phyloP scores from a whole-genome alignment of 176 grass and related monocot species.

The Lolium multiflorum region DNA sequence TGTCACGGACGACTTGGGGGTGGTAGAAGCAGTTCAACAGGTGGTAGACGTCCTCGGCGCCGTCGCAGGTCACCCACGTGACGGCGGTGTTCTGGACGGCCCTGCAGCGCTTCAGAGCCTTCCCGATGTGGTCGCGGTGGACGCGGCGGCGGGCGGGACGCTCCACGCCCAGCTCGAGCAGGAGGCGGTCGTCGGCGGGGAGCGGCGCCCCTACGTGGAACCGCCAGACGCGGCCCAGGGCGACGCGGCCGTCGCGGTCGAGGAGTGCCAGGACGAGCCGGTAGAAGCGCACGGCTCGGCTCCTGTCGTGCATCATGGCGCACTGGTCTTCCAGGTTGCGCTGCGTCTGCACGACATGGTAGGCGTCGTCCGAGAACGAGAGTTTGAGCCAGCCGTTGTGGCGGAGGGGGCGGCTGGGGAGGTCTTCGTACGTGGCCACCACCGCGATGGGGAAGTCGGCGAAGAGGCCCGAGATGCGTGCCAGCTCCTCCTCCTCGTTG shows the following conservation, averaged over 20 bases:
- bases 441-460: background rate
- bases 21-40: too few species aligned
- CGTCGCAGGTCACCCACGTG: too few species aligned
- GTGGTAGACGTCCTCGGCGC: too few species aligned
- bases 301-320: background rate
- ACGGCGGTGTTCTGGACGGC: too few species aligned
- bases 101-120: too few species aligned
- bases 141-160: too few species aligned
- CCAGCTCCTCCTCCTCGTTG: conserved; percentile 6
- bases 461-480: background rate
- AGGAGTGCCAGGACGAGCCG: background rate
- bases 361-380: background rate
- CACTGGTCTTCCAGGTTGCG: background rate
- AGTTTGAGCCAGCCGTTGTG: background rate
- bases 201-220: too few species aligned
- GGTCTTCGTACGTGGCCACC: background rate
- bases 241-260: background rate
- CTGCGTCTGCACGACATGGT: background rate
- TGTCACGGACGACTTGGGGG: too few species aligned
- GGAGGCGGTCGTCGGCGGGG: too few species aligned
- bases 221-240: background rate
- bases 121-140: too few species aligned
- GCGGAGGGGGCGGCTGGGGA: background rate
- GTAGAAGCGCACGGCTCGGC: background rate
- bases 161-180: too few species aligned